Evolutionary conservation across 495 filamentous ascomycete genomes (phyloP).

Genomic region (Talaromyces nanjingensis): DNA sequence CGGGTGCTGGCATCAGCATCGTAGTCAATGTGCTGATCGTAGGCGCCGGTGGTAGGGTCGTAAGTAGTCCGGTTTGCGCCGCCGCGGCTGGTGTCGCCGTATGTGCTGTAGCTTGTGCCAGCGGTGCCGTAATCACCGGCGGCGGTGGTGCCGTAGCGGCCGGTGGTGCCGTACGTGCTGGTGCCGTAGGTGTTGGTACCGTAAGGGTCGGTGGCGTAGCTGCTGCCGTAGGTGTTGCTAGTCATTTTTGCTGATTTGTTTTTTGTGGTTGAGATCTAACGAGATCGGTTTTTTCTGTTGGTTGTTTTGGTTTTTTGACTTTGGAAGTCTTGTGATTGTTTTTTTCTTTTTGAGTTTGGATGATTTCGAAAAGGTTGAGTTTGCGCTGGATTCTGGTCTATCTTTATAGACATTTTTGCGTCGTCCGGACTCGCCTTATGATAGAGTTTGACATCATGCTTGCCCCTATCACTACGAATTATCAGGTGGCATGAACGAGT

Average conservation of each 20-base stretch:
- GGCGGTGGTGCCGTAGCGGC: slow-evolving; percentile 2
- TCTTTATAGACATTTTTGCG: neutral
- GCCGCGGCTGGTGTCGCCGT: slow-evolving; percentile 5
- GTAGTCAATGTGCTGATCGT: slow-evolving; percentile 36
- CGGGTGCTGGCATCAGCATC: slow-evolving; percentile 18
- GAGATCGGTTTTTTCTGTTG: neutral
- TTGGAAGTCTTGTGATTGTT: neutral
- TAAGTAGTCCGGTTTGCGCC: slow-evolving; percentile 14
- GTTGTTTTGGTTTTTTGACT: neutral
- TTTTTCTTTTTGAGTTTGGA: neutral
- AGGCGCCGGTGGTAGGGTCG: slow-evolving; percentile 28
- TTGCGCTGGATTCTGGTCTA: neutral
- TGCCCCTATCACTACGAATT: neutral
- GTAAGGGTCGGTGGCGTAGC: slow-evolving; percentile 1
- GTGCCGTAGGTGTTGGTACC: neutral
- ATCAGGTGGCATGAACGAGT: neutral
- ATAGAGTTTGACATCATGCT: slow-evolving; percentile 11
- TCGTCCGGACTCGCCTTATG: neutral
- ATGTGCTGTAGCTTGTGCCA: slow-evolving; percentile 3
- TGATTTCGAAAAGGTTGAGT: neutral
- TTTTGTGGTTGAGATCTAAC: neutral
- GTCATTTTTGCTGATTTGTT: slow-evolving; percentile 6
- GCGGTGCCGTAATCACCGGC: neutral
- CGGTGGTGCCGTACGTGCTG: neutral
- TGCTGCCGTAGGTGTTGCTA: slow-evolving; percentile 7